A percentile compares a stretch with the other conserved stretches of the same genome.
Conservation (phyloP, 2,329 filamentous ascomycete species). For the Calonectria leucothoes region DNA sequence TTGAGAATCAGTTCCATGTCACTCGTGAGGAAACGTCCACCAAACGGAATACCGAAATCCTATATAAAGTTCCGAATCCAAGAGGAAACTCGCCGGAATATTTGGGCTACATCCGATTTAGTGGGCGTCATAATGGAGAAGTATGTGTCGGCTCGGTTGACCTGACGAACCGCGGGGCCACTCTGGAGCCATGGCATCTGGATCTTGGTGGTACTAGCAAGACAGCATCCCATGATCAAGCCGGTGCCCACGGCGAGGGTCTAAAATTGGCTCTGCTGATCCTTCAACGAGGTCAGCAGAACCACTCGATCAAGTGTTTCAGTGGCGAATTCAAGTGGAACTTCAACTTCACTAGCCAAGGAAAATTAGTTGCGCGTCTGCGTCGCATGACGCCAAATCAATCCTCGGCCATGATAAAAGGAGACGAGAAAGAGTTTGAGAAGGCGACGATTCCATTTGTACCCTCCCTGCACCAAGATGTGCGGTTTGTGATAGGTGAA, state of each 20-base stretch:
- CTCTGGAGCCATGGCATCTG: conserved; percentile 45
- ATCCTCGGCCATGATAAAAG: not conserved
- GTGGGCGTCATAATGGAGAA: conserved; percentile 18
- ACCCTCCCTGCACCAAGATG: not conserved
- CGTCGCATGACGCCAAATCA: conserved; percentile 11
- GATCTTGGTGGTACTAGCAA: conserved; percentile 45
- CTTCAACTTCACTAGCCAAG: conserved; percentile 44
- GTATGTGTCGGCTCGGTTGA: conserved; percentile 39
- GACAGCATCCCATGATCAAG: conserved; percentile 28
- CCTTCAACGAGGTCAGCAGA: conserved; percentile 41
- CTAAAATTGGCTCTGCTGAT: conserved; percentile 46
- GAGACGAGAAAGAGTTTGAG: not conserved
- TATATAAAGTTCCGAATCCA: conserved; percentile 37
- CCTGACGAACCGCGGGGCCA: conserved; percentile 43
- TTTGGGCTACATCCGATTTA: conserved; percentile 47
- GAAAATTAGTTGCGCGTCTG: conserved; percentile 32
- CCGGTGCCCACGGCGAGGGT: conserved; percentile 46
- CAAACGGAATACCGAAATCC: conserved; percentile 34
- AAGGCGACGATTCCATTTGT: not conserved
- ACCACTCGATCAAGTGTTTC: conserved; percentile 41
- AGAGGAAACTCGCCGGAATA: conserved; percentile 21
- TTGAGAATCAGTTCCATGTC: conserved; percentile 36
- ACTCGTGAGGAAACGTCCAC: conserved; percentile 27
- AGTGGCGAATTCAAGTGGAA: conserved; percentile 43
- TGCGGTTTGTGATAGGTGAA: conserved; percentile 21